Percentiles rank a stretch among this genome's conserved stretches.
Conservation (phyloP, 345 rosid species). For the Hibiscus trionum region DNA sequence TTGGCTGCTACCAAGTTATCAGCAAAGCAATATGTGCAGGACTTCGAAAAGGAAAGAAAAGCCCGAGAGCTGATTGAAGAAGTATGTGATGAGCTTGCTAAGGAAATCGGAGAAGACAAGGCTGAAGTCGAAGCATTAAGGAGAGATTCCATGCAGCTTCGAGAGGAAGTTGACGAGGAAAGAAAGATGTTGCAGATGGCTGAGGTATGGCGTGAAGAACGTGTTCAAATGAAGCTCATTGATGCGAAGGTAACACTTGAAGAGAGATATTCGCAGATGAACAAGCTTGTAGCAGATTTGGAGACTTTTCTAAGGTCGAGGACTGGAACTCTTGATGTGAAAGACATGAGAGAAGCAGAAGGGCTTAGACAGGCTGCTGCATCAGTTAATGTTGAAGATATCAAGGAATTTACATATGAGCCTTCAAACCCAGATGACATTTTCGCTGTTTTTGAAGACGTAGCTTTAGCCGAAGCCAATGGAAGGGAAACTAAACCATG, state of each 20-base stretch:
- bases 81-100: conserved; percentile 70
- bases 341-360: conserved; percentile 30
- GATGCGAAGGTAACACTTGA: conserved; percentile 56
- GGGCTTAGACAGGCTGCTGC: conserved; percentile 37
- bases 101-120: conserved; percentile 67
- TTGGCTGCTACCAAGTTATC: conserved; percentile 52
- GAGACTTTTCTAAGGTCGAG: conserved; percentile 38
- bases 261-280: conserved; percentile 37
- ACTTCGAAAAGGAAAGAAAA: conserved; percentile 56
- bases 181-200: conserved; percentile 80
- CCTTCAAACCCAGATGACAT: conserved; percentile 49
- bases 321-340: conserved; percentile 20
- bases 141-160: conserved; percentile 47
- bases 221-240: conserved; percentile 72
- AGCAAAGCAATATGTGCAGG: conserved; percentile 49
- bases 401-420: conserved; percentile 45
- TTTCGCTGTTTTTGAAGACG: conserved; percentile 47
- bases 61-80: conserved; percentile 54
- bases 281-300: conserved; percentile 44
- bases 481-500: conserved; percentile 27
- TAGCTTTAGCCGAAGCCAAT: conserved; percentile 25
- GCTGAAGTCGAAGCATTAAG: conserved; percentile 51
- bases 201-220: conserved; percentile 81
- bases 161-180: conserved; percentile 59
- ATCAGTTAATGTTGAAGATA: conserved; percentile 36